These are phyloP conservation scores for Mycena venus DNA, from an alignment of 768 basidiomycete genomes.

Conservation along the genomic window DNA sequence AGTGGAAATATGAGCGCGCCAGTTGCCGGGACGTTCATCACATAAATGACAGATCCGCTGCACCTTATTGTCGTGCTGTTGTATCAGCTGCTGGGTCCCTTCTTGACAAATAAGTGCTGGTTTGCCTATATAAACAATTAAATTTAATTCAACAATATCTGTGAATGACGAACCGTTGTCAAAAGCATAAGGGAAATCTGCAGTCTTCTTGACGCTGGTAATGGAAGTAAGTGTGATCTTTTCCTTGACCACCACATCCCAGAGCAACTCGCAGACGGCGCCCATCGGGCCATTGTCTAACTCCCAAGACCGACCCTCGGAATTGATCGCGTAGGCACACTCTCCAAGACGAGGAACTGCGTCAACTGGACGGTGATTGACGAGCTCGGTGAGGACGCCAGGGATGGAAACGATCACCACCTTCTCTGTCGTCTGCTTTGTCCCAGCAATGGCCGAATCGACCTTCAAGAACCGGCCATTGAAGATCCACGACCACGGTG, in stretches of 20 bases:
- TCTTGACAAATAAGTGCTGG: no score
- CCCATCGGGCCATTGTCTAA: no score
- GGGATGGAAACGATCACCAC: conserved; percentile 6
- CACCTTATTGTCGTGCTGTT: not conserved
- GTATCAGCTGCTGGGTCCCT: conserved; percentile 1
- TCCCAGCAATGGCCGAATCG: conserved; percentile 10
- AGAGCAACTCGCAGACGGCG: no score
- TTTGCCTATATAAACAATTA: not conserved
- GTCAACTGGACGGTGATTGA: no score
- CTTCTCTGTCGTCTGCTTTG: conserved; percentile 15
- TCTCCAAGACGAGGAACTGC: no score
- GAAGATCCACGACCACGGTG: conserved; percentile 19
- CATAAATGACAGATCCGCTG: conserved; percentile 18
- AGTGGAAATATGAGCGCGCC: conserved; percentile 23
- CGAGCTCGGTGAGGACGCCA: conserved; percentile 6
- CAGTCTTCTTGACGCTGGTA: not conserved
- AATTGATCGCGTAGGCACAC: no score
- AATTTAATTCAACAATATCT: not conserved
- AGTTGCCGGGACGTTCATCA: not conserved
- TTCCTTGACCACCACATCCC: no score
- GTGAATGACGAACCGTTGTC: no score
- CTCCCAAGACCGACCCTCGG: no score
- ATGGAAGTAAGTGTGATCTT: no score
- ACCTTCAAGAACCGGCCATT: conserved; percentile 11
- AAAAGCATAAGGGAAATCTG: conserved; percentile 13